These are phyloP conservation scores for Saxispiralis lemnorum DNA, from an alignment of 495 filamentous ascomycete species.

Conservation along the genomic window DNA sequence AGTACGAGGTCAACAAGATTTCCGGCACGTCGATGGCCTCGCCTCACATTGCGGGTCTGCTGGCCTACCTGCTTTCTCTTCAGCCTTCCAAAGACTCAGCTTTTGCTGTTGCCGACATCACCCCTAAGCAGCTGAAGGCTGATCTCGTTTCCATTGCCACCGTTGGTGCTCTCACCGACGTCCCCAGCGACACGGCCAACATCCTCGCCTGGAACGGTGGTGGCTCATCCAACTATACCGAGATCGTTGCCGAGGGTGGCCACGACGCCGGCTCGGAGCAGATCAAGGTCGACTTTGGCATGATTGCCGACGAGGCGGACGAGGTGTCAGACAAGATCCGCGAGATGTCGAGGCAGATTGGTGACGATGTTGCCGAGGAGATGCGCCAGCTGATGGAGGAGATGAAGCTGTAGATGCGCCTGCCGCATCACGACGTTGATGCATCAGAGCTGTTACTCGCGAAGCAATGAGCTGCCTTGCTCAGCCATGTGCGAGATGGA, in stretches of 20 bases:
- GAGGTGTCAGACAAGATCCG: constrained; percentile 16
- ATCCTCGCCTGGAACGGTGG: constrained; percentile 98
- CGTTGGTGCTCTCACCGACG: constrained; percentile 56
- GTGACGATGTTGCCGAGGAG: constrained; percentile 50
- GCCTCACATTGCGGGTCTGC: constrained; percentile 85
- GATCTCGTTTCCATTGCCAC: constrained; percentile 75
- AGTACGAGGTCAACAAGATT: constrained; percentile 89
- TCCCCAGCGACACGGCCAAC: constrained; percentile 70
- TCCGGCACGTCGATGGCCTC: constrained; percentile 99
- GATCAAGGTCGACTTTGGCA: constrained; percentile 14
- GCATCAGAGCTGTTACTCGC: neutral
- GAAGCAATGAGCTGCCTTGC: too few species aligned
- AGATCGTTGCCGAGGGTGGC: constrained; percentile 57
- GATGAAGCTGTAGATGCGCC: constrained; percentile 23
- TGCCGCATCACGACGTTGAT: neutral
- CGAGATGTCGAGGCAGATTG: constrained; percentile 31
- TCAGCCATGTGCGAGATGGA: too few species aligned
- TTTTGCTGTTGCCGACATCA: constrained; percentile 74
- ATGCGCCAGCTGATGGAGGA: constrained; percentile 52
- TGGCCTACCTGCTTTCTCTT: constrained; percentile 94
- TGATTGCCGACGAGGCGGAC: constrained; percentile 11
- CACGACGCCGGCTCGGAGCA: constrained; percentile 25
- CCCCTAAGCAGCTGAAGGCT: constrained; percentile 84
- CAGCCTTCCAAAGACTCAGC: constrained; percentile 77
- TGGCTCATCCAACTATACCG: constrained; percentile 73